Base-by-base conservation (phyloP, 2,329 filamentous ascomycete species). In the Fusarium sp. region DNA sequence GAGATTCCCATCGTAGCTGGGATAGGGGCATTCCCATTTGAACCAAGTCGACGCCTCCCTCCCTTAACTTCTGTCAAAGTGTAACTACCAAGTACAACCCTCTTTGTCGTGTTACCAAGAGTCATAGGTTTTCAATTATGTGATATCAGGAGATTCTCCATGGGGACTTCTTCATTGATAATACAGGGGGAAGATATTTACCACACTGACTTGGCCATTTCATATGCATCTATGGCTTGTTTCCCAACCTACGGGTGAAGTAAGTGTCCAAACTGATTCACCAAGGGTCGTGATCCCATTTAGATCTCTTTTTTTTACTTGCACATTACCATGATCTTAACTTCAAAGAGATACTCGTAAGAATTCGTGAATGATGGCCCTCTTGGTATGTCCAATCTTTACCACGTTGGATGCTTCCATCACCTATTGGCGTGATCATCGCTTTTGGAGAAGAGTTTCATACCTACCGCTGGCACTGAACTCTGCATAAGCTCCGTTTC, bases 41-140 rank as follows among this genome's bases (percentile, higher is more conserved):
- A 46, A n/a, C 23, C 6, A 14, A 23, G 42, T 46, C 14, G 20
- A 46, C 9, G 4, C 20, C 20, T 16, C 14, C 8, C 42, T n/a
- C 20, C 3, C 7, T 46, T 25, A n/a, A 16, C 13, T 44, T 9
- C 20, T 9, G 11, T 23, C 6, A 44, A 44, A 1, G 7, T 27
- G 2, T 6, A 25, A 16, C 42, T 46, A 3, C 14, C 8, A 46
- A 4, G 8, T 16, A 27, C 8, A 16, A 4, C 7, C 8, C 16
- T 16, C 8, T 27, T 46, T 46, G 0, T 0, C 0, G 4, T 10
- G 2, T 46, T n/a, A 6, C 8, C 0, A 10, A n/a, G 1, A 27
- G 20, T 3, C 7, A 25, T 1, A 25, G 0, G 2, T 9, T 9
- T 9, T n/a, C 4, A 1, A 1, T 25, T n/a, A 23, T 9, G 20